Conservation (phyloP, 129 eudicot species). For the Flaveria trinervia region DNA sequence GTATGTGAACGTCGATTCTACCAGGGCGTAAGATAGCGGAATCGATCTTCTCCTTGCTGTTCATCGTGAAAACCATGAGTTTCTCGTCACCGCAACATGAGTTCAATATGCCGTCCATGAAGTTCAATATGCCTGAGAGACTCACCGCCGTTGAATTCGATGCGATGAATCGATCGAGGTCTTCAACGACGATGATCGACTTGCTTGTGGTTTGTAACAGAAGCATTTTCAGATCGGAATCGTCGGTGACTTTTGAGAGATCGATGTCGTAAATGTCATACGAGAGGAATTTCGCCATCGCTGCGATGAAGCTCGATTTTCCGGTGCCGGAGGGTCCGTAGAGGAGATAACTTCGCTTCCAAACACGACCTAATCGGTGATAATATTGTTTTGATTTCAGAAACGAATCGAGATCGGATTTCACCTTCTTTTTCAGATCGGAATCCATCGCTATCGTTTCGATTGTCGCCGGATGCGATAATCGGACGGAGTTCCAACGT, state of each 20-base stretch:
- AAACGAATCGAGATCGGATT: conserved; percentile 37
- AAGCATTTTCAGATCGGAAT: conserved; percentile 64
- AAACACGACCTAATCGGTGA: conserved; percentile 44
- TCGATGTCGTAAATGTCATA: conserved; percentile 65
- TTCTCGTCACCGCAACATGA: conserved; percentile 60
- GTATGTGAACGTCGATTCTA: conserved; percentile 67
- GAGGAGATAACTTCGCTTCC: conserved; percentile 42
- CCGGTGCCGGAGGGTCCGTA: conserved; percentile 29
- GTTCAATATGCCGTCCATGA: conserved; percentile 77
- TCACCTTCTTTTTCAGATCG: conserved; percentile 50
- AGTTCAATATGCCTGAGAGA: conserved; percentile 64
- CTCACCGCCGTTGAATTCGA: conserved; percentile 34
- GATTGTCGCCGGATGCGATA: conserved; percentile 69
- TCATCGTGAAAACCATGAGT: conserved; percentile 81
- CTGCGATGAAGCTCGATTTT: conserved; percentile 42
- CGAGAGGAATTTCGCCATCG: conserved; percentile 49
- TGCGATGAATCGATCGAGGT: conserved; percentile 47
- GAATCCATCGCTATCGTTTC: conserved; percentile 68
- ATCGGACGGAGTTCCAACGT: conserved; percentile 55
- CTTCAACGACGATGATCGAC: conserved; percentile 61
- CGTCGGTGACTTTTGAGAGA: conserved; percentile 47
- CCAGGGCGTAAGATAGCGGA: conserved; percentile 71
- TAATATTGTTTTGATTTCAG: conserved; percentile 40
- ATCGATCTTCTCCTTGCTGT: conserved; percentile 53
- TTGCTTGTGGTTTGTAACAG: conserved; percentile 42